These are phyloP conservation scores for Ophiostoma angusticollis DNA, from an alignment of 2,329 filamentous ascomycete genomes.

Conservation along the genomic window DNA sequence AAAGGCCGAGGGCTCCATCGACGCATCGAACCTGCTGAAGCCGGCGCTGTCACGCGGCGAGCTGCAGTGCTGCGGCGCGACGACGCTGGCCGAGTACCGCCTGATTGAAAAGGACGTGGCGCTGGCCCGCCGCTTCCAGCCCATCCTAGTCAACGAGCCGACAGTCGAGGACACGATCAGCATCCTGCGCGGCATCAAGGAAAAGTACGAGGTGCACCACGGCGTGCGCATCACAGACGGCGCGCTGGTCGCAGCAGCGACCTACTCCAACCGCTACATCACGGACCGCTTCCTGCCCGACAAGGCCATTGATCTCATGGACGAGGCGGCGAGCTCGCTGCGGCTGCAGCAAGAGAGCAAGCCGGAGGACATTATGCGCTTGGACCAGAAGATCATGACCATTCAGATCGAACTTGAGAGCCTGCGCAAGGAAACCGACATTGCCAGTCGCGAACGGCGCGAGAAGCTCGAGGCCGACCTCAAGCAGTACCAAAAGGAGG, in stretches of 20 bases:
- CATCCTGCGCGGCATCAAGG: constrained; percentile 91
- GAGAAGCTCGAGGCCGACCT: constrained; percentile 73
- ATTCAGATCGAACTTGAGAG: constrained; percentile 96
- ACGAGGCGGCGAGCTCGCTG: constrained; percentile 84
- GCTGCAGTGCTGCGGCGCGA: constrained; percentile 89
- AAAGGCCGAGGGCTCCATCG: constrained; percentile 91
- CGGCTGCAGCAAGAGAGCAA: constrained; percentile 94
- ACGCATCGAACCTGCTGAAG: constrained; percentile 89
- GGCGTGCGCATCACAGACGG: constrained; percentile 90
- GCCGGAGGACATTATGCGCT: constrained; percentile 80
- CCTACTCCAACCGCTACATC: constrained; percentile 90
- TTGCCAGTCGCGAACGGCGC: constrained; percentile 74
- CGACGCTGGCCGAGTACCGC: constrained; percentile 83
- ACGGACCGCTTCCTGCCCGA: constrained; percentile 92
- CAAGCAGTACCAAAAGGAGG: constrained; percentile 65
- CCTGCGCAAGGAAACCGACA: constrained; percentile 82
- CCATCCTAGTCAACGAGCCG: constrained; percentile 86
- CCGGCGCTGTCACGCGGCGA: constrained; percentile 87
- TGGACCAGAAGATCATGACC: constrained; percentile 93
- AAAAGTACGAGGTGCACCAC: constrained; percentile 94
- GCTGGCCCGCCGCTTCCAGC: constrained; percentile 82
- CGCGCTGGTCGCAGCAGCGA: constrained; percentile 80
- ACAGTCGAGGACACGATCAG: constrained; percentile 87
- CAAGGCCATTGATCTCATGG: constrained; percentile 93
- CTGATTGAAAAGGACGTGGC: constrained; percentile 94